A percentile compares a stretch with the other conserved stretches of the same genome.
Conservation (phyloP, 2,329 filamentous ascomycete genomes). For the Pseudophaeomoniella oleicola region DNA sequence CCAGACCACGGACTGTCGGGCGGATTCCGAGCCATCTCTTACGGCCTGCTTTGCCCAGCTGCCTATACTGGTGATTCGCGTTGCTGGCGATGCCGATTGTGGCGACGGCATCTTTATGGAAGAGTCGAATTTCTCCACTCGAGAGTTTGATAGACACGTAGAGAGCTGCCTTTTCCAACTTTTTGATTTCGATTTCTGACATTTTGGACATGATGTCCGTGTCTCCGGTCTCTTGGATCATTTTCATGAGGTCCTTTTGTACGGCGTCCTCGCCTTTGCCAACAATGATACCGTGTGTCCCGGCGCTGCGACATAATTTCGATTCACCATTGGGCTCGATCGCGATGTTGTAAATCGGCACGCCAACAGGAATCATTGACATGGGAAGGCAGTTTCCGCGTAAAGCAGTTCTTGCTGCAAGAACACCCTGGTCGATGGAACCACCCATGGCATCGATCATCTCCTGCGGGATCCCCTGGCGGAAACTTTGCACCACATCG, state of each 20-base stretch:
- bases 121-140: slow-evolving; percentile 80
- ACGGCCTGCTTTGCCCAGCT: slow-evolving; percentile 88
- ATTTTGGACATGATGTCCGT: slow-evolving; percentile 30
- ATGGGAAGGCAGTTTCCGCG: slow-evolving; percentile 89
- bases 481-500: slow-evolving; percentile 84
- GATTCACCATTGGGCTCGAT: slow-evolving; percentile 56
- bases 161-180: slow-evolving; percentile 47
- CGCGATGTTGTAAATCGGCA: slow-evolving; percentile 79
- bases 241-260: slow-evolving; percentile 15
- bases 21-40: slow-evolving; percentile 87
- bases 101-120: slow-evolving; percentile 83
- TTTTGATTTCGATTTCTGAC: slow-evolving; percentile 19
- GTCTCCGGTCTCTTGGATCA: slow-evolving; percentile 6
- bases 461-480: slow-evolving; percentile 73
- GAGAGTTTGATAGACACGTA: slow-evolving; percentile 77
- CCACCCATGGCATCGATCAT: slow-evolving; percentile 87
- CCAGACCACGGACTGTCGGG: slow-evolving; percentile 89
- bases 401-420: slow-evolving; percentile 87
- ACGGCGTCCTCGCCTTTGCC: slow-evolving; percentile 67
- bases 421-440: slow-evolving; percentile 80
- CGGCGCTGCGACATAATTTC: slow-evolving; percentile 88
- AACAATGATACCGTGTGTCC: slow-evolving; percentile 77
- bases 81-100: slow-evolving; percentile 94
- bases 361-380: slow-evolving; percentile 93
- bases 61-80: slow-evolving; percentile 73